Base-by-base conservation (phyloP, 768 basidiomycete genomes). In the Lactarius tabidus region DNA sequence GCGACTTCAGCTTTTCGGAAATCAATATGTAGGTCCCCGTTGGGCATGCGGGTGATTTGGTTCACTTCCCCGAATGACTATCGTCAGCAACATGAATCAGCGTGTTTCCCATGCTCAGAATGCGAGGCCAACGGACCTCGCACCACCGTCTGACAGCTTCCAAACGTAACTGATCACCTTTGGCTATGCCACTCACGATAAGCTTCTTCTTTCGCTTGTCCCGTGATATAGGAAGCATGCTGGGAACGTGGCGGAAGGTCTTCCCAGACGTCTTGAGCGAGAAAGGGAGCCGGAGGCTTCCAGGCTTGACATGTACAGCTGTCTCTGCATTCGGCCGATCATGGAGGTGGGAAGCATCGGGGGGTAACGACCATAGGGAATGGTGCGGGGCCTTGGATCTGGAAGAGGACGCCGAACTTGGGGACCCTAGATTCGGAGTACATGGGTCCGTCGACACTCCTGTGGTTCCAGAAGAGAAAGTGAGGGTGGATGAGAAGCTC, bases 1-100 rank as follows among this genome's bases (percentile, higher is more conserved):
- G 90, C 90, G 12, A 92, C 90, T 64, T 91, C 90, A 57, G 86
- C 80, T 60, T 83, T 84, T 55, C 84, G 81, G 71, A 91, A 92
- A 70, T 87, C 84, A 57, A 92, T 80, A 70, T 90, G 85, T n/a
- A 91, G 75, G 74, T 92, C 90, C 52, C 87, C 88, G 67, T 90
- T 91, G 57, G 86, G 86, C 80, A 88, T 84, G 58, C 89, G 79
- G 41, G 79, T 82, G 71, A 92, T 90, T 67, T 86, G 85, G 69
- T 82, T 85, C 14, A 92, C 75, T 75, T 90, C 89, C 48, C 90
- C 90, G 75, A 92, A 92, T 17, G 66, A 64, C 70, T 63, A 66
- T 60, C 52, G 18, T 53, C 10, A 48, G 57, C 6, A 26, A 36
- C 14, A 64, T 64, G 38, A 65, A 20, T 59, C 69, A 54, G 65